phyloP scores from a whole-genome alignment of 495 filamentous ascomycete species.

The Evansstolkia leycettana region DNA sequence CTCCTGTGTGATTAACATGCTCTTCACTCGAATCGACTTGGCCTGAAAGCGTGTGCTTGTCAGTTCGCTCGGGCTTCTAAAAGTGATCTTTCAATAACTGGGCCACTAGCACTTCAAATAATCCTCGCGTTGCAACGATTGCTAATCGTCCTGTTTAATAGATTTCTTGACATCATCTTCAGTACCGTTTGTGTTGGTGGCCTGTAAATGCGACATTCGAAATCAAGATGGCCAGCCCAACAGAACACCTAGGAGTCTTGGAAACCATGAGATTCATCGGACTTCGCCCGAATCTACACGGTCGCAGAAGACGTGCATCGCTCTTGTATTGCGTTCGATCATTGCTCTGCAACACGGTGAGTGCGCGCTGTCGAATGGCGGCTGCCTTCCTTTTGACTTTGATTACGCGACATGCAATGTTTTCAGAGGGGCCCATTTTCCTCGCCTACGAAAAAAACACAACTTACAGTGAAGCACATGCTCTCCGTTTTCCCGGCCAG shows the following conservation, averaged over 20 bases:
- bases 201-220: constrained; percentile 77
- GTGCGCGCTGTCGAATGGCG: constrained; percentile 18
- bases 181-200: constrained; percentile 64
- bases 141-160: constrained; percentile 16
- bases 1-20: too few species aligned
- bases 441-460: too few species aligned
- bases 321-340: constrained; percentile 58
- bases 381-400: not conserved
- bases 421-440: too few species aligned
- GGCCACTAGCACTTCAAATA: not conserved
- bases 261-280: constrained; percentile 57
- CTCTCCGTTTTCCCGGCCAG: too few species aligned
- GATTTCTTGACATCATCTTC: constrained; percentile 54
- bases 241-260: constrained; percentile 26
- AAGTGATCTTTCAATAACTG: too few species aligned
- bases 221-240: constrained; percentile 29
- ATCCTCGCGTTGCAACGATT: too few species aligned
- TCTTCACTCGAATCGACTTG: too few species aligned
- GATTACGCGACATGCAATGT: too few species aligned
- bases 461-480: too few species aligned
- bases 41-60: too few species aligned
- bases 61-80: too few species aligned
- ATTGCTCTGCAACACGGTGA: constrained; percentile 53
- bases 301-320: constrained; percentile 66
- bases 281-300: constrained; percentile 59